Conservation (phyloP, 1,284 basidiomycete genomes). For the Leccinum subrobustum region DNA sequence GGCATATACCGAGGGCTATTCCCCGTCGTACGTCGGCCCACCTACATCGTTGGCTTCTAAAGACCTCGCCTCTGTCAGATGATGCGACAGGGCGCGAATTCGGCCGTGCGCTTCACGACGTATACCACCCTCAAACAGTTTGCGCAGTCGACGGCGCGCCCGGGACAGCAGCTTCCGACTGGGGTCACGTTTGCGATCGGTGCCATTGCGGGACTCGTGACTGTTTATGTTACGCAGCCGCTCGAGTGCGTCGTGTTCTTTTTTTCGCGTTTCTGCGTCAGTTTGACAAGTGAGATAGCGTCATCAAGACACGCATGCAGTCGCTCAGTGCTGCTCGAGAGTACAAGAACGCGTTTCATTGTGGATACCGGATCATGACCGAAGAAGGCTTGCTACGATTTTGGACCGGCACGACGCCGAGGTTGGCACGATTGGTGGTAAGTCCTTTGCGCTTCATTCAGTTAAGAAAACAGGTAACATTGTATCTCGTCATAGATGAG, state of each 20-base stretch:
- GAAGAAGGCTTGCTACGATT: constrained; percentile 88
- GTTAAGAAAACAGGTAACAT: neutral
- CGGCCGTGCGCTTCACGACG: constrained; percentile 94
- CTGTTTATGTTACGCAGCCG: constrained; percentile 94
- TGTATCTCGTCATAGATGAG: constrained; percentile 58
- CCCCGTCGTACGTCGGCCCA: constrained; percentile 71
- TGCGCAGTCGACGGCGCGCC: constrained; percentile 80
- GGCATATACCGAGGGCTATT: constrained; percentile 93
- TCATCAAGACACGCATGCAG: constrained; percentile 98
- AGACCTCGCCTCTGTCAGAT: constrained; percentile 52
- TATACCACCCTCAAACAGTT: constrained; percentile 93
- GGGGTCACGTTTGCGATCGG: constrained; percentile 95
- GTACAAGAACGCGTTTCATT: constrained; percentile 93
- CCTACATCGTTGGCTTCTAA: neutral
- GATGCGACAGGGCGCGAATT: constrained; percentile 97
- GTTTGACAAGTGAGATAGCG: constrained; percentile 48
- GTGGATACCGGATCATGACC: constrained; percentile 87
- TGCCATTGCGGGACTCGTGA: constrained; percentile 90
- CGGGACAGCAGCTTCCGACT: constrained; percentile 83
- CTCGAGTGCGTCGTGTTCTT: constrained; percentile 65
- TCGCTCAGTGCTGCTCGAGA: constrained; percentile 79
- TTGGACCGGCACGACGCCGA: constrained; percentile 95
- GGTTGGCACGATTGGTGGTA: constrained; percentile 82
- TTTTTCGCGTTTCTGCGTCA: neutral
- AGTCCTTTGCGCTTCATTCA: constrained; percentile 31